Conservation (phyloP, 768 basidiomycete species). For the Roridomyces roridus region DNA sequence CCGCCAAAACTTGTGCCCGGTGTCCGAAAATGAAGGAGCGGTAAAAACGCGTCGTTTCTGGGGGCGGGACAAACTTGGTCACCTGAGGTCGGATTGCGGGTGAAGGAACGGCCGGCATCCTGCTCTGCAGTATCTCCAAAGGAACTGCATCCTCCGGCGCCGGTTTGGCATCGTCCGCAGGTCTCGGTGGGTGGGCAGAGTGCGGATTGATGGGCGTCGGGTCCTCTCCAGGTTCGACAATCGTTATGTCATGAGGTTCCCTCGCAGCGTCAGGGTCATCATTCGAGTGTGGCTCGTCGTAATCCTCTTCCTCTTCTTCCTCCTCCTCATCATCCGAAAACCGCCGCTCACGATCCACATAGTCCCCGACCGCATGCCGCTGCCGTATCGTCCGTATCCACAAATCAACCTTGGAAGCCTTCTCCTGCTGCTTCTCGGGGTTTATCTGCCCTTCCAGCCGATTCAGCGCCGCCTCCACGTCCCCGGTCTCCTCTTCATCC, state of each 20-base stretch:
- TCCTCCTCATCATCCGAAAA: constrained; percentile 57
- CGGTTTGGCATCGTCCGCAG: constrained; percentile 51
- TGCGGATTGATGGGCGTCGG: constrained; percentile 44
- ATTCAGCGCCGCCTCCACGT: constrained; percentile 81
- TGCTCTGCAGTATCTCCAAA: constrained; percentile 67
- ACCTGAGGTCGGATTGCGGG: constrained; percentile 31
- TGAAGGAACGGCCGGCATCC: constrained; percentile 44
- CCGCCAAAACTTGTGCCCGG: constrained; percentile 67
- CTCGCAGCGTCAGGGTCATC: constrained; percentile 13
- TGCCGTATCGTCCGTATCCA: constrained; percentile 81
- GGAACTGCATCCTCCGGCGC: constrained; percentile 68
- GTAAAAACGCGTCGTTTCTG: constrained; percentile 52
- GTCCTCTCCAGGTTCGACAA: constrained; percentile 26
- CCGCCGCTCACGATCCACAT: constrained; percentile 64
- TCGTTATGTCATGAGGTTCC: constrained; percentile 15
- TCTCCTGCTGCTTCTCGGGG: constrained; percentile 69
- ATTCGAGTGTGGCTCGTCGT: constrained; percentile 2
- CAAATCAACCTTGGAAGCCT: constrained; percentile 77
- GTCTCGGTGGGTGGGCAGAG: constrained; percentile 36
- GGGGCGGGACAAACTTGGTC: constrained; percentile 42
- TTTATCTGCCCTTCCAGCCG: constrained; percentile 89
- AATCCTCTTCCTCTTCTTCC: constrained; percentile 39
- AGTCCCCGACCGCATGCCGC: constrained; percentile 68
- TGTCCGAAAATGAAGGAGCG: constrained; percentile 76
- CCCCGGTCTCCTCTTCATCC: constrained; percentile 78